Evolutionary conservation across 352 stramenopile genomes (phyloP).

Genomic region (Pythium sp.): DNA sequence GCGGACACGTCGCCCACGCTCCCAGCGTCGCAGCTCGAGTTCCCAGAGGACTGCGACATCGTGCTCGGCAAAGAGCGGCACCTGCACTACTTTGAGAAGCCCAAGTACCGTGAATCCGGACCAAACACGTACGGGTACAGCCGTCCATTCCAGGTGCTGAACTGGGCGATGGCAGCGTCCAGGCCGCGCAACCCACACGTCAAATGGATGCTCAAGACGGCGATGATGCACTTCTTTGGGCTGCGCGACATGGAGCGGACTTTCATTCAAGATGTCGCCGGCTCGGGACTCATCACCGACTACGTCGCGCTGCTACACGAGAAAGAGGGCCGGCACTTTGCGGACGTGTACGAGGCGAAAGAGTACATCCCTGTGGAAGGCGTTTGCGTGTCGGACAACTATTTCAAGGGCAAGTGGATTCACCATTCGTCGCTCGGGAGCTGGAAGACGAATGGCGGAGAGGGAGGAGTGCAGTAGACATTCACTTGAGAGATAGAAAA

Average conservation of each 20-base stretch:
- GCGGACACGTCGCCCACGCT: slow-evolving; percentile 8
- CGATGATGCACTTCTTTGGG: slow-evolving; percentile 21
- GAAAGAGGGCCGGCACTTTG: slow-evolving; percentile 5
- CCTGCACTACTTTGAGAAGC: background rate
- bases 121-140: slow-evolving; percentile 12
- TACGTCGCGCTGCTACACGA: slow-evolving; percentile 22
- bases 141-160: slow-evolving; percentile 21
- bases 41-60: slow-evolving; percentile 9
- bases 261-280: slow-evolving; percentile 16
- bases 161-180: slow-evolving; percentile 17
- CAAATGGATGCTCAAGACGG: slow-evolving; percentile 12
- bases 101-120: slow-evolving; percentile 10
- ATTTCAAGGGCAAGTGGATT: slow-evolving; percentile 8
- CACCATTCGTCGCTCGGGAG: slow-evolving; percentile 2
- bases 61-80: slow-evolving; percentile 19
- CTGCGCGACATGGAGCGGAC: slow-evolving; percentile 19
- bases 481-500: background rate
- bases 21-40: background rate
- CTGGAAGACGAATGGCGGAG: slow-evolving; percentile 1
- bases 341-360: background rate
- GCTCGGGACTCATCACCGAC: slow-evolving; percentile 19
- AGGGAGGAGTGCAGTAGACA: background rate
- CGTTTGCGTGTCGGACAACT: slow-evolving; percentile 12
- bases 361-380: slow-evolving; percentile 13
- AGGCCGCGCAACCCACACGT: slow-evolving; percentile 16